Percentiles rank a stretch among this genome's conserved stretches.
Conservation (phyloP, 2,329 filamentous ascomycete genomes). For the Helotiales sp. region DNA sequence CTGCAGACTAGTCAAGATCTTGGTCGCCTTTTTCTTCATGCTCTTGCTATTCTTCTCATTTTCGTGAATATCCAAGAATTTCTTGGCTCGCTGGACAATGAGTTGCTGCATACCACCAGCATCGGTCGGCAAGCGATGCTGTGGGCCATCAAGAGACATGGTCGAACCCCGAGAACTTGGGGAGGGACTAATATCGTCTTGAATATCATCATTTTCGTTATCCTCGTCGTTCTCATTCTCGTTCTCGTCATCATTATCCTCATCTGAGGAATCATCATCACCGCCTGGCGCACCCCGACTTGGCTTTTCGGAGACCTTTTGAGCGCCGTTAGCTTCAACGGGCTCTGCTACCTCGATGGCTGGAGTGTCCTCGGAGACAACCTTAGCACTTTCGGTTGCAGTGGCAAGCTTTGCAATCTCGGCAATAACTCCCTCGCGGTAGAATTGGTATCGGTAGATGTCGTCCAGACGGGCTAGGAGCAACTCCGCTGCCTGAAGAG, state of each 20-base stretch:
- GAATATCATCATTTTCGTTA: constrained; percentile 57
- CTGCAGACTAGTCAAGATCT: constrained; percentile 76
- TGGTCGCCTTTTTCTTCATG: constrained; percentile 78
- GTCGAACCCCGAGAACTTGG: constrained; percentile 65
- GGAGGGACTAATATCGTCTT: constrained; percentile 49
- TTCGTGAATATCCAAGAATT: constrained; percentile 84
- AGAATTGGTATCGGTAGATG: constrained; percentile 95
- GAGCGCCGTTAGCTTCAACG: constrained; percentile 41
- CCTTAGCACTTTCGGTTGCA: constrained; percentile 29
- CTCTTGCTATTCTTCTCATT: constrained; percentile 71
- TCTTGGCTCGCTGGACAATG: constrained; percentile 78
- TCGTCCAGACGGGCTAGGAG: constrained; percentile 81
- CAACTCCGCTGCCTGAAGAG: constrained; percentile 87
- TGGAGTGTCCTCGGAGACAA: constrained; percentile 28
- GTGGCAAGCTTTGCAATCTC: constrained; percentile 84
- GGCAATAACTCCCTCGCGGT: constrained; percentile 92
- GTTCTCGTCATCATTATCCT: constrained; percentile 54
- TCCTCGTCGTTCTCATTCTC: constrained; percentile 56
- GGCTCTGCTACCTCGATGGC: constrained; percentile 35
- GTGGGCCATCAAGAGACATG: constrained; percentile 64
- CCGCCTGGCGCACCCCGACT: constrained; percentile 45
- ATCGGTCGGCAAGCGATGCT: constrained; percentile 54
- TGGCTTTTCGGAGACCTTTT: constrained; percentile 41
- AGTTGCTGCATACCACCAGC: constrained; percentile 68
- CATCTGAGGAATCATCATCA: constrained; percentile 55